These are phyloP conservation scores for Aeminium ludgeri DNA, from an alignment of 495 filamentous ascomycete species.

Conservation along the genomic window DNA sequence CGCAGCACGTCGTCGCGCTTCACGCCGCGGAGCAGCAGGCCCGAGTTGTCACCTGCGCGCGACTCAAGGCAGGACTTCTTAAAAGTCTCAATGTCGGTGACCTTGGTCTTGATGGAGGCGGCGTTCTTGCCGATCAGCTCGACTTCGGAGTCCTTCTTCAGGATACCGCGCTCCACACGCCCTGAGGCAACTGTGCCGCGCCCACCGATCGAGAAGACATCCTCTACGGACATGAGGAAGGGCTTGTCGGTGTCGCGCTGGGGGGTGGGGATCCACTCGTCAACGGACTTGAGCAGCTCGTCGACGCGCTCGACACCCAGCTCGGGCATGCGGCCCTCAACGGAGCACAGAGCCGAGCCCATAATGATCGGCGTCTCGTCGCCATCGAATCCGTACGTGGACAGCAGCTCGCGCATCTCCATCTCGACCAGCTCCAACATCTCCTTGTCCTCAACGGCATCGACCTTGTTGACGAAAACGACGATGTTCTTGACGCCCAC, in stretches of 20 bases:
- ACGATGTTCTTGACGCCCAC: slow-evolving; percentile 95
- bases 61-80: slow-evolving; percentile 96
- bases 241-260: slow-evolving; percentile 85
- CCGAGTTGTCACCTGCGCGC: slow-evolving; percentile 93
- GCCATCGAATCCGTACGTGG: slow-evolving; percentile 86
- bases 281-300: slow-evolving; percentile 73
- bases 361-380: slow-evolving; percentile 93
- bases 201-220: slow-evolving; percentile 94
- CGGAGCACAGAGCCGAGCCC: slow-evolving; percentile 87
- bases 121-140: slow-evolving; percentile 76
- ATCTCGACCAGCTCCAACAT: slow-evolving; percentile 99
- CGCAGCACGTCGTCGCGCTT: slow-evolving; percentile 83
- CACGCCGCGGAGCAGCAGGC: slow-evolving; percentile 84
- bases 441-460: slow-evolving; percentile 87
- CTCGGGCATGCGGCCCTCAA: slow-evolving; percentile 75
- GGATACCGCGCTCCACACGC: slow-evolving; percentile 83
- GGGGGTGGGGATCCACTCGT: slow-evolving; percentile 91
- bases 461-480: slow-evolving; percentile 99
- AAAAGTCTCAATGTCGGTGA: slow-evolving; percentile 98
- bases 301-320: slow-evolving; percentile 77
- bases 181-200: slow-evolving; percentile 95
- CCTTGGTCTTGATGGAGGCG: slow-evolving; percentile 82
- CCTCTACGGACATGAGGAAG: slow-evolving; percentile 96
- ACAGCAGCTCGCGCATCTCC: slow-evolving; percentile 96
- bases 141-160: slow-evolving; percentile 85